phyloP scores from a whole-genome alignment of 2,329 filamentous ascomycete genomes.

The Fusarium robinianum region DNA sequence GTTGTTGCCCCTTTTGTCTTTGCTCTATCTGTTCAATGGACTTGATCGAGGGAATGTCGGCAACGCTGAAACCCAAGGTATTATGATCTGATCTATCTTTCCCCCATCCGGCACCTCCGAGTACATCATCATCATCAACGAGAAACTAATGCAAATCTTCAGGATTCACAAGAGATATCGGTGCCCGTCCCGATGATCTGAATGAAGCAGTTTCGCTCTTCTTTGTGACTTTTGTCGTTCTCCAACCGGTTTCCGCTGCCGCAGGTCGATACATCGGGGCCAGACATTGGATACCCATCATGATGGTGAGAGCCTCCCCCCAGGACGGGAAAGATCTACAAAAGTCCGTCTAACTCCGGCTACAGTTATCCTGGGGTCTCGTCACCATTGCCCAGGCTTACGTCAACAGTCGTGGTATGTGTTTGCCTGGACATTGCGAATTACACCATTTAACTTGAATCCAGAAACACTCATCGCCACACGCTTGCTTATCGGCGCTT shows the following conservation, averaged over 20 bases:
- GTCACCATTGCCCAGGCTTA: conserved; percentile 35
- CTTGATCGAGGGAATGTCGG: conserved; percentile 48
- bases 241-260: conserved; percentile 34
- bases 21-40: conserved; percentile 48
- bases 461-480: conserved; percentile 33
- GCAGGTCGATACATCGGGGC: conserved; percentile 35
- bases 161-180: conserved; percentile 37
- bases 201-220: conserved; percentile 37
- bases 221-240: conserved; percentile 36
- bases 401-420: conserved; percentile 33
- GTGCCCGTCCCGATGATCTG: conserved; percentile 33
- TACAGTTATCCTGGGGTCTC: conserved; percentile 33
- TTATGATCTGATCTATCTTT: not conserved
- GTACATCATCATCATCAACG: not conserved
- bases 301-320: conserved; percentile 33
- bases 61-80: conserved; percentile 47
- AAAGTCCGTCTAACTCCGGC: conserved; percentile 12
- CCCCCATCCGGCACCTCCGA: not conserved
- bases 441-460: conserved; percentile 9
- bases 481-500: conserved; percentile 35
- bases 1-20: conserved; percentile 45
- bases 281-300: conserved; percentile 35
- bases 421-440: not conserved
- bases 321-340: not conserved
- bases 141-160: not conserved